Evolutionary conservation across 2,329 filamentous ascomycete genomes (phyloP).

Genomic region (Zymoseptoria pseudotritici): DNA sequence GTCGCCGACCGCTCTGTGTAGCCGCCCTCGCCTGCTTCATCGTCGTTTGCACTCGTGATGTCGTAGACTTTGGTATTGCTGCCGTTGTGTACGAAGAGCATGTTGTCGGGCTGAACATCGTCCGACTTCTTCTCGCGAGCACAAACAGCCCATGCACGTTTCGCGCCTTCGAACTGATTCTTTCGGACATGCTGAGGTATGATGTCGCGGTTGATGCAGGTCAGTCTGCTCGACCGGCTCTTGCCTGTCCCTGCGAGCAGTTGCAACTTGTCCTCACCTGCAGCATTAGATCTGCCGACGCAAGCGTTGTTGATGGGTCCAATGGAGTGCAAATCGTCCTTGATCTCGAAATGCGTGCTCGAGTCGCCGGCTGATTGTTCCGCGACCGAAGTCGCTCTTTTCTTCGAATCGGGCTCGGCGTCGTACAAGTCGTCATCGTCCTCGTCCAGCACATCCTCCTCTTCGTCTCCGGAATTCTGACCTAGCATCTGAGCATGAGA

Average conservation of each 20-base stretch:
- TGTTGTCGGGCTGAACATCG: not conserved
- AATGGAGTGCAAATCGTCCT: conserved; percentile 70
- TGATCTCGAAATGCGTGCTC: conserved; percentile 59
- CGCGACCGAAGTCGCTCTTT: conserved; percentile 29
- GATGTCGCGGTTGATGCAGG: conserved; percentile 70
- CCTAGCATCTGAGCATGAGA: conserved; percentile 53
- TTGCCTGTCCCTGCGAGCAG: conserved; percentile 53
- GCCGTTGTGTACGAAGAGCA: conserved; percentile 27
- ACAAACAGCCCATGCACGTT: conserved; percentile 72
- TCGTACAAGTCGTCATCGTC: conserved; percentile 58
- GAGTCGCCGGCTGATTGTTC: conserved; percentile 45
- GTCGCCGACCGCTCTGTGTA: conserved; percentile 58
- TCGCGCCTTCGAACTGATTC: conserved; percentile 64
- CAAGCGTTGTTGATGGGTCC: conserved; percentile 72
- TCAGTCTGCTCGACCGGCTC: conserved; percentile 61
- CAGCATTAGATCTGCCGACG: conserved; percentile 48
- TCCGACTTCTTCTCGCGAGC: conserved; percentile 8
- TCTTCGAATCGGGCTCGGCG: conserved; percentile 44
- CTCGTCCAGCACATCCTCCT: conserved; percentile 48
- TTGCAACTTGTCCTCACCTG: conserved; percentile 37
- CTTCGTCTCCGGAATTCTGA: conserved; percentile 38
- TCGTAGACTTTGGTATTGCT: conserved; percentile 23
- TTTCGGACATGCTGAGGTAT: conserved; percentile 63
- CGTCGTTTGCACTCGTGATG: conserved; percentile 5
- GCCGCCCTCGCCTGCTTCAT: conserved; percentile 1